phyloP scores from a whole-genome alignment of 1,139 yeast species.

The Keqinozyma sinolaborantium region DNA sequence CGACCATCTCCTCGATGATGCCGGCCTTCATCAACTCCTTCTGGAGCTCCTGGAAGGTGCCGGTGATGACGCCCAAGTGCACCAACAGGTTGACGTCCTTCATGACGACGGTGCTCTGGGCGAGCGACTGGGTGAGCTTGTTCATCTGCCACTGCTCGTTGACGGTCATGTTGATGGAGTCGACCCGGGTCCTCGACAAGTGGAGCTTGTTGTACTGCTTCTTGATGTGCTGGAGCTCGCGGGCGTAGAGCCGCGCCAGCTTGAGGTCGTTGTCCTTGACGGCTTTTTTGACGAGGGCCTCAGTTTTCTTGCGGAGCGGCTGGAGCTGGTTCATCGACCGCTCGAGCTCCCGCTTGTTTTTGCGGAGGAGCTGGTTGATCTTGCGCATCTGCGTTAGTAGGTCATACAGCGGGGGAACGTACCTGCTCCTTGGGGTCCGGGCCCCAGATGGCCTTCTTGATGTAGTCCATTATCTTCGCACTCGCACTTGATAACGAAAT shows the following conservation, averaged over 20 bases:
- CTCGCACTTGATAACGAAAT: conserved; percentile 24
- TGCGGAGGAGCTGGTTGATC: conserved; percentile 77
- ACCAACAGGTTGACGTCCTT: conserved; percentile 81
- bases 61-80: conserved; percentile 73
- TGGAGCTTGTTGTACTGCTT: conserved; percentile 74
- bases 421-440: conserved; percentile 93
- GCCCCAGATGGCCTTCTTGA: conserved; percentile 88
- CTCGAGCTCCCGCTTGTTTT: conserved; percentile 82
- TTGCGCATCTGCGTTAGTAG: conserved; percentile 59
- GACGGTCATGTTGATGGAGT: conserved; percentile 81
- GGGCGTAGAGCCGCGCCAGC: conserved; percentile 75
- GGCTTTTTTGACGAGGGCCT: conserved; percentile 64
- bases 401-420: conserved; percentile 23
- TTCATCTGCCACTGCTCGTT: conserved; percentile 90
- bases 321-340: conserved; percentile 66
- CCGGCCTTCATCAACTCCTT: conserved; percentile 91
- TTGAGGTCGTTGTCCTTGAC: conserved; percentile 78
- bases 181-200: conserved; percentile 80
- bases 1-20: conserved; percentile 91
- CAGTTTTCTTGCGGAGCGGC: conserved; percentile 70
- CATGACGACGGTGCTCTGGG: conserved; percentile 78
- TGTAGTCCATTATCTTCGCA: conserved; percentile 50
- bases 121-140: conserved; percentile 80
- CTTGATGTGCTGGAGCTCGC: conserved; percentile 72
- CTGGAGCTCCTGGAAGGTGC: conserved; percentile 83